A percentile compares a stretch with the other conserved stretches of the same genome.
phyloP scores from a whole-genome alignment of 345 rosid genomes.

The Brassica rapa region DNA sequence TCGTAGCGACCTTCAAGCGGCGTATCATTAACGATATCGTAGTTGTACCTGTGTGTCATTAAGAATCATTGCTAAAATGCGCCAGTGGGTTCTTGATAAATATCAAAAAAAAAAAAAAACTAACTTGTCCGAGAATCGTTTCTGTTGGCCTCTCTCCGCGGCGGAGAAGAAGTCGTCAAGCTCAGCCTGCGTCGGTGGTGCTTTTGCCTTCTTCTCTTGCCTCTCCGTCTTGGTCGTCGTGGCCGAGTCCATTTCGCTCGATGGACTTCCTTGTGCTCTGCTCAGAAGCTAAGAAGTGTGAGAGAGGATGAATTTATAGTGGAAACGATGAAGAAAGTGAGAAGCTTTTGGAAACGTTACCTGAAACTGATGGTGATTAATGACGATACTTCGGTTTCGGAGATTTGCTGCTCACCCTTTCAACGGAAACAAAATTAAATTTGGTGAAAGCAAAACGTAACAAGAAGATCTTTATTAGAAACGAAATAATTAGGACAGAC shows the following conservation, averaged over 20 bases:
- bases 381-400: conserved; percentile 34
- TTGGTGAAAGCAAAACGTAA: background rate
- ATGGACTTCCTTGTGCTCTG: conserved; percentile 18
- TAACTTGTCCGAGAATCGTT: conserved; percentile 58
- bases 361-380: conserved; percentile 34
- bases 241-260: conserved; percentile 40
- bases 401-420: conserved; percentile 17
- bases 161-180: conserved; percentile 49
- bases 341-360: background rate
- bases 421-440: conserved; percentile 12
- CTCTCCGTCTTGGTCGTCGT: conserved; percentile 17
- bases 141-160: conserved; percentile 47
- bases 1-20: conserved; percentile 53
- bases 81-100: background rate
- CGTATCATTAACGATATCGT: conserved; percentile 59
- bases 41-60: conserved; percentile 59
- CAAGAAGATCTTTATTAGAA: background rate
- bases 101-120: background rate
- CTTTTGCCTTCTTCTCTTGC: conserved; percentile 7
- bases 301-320: conserved; percentile 6
- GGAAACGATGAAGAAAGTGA: background rate
- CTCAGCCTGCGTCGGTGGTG: conserved; percentile 46
- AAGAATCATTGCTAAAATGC: background rate
- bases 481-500: background rate
- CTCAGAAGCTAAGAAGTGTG: background rate